Conservation (phyloP, 805 yeast species). For the Pichia cephalocereana region DNA sequence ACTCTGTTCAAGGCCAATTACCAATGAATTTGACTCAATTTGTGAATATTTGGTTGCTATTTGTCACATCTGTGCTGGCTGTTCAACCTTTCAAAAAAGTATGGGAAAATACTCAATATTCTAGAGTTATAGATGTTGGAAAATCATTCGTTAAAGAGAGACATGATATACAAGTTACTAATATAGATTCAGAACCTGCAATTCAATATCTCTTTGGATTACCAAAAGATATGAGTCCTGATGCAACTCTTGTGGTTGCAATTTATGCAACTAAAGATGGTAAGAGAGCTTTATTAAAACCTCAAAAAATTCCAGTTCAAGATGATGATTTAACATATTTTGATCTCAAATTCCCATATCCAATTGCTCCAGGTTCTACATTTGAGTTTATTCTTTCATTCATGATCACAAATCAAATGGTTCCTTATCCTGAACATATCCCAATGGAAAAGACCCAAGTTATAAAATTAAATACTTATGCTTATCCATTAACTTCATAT, state of each 20-base stretch:
- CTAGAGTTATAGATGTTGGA: constrained; percentile 53
- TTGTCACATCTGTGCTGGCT: constrained; percentile 1
- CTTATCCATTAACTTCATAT: constrained; percentile 56
- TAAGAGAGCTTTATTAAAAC: constrained; percentile 15
- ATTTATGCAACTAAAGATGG: constrained; percentile 13
- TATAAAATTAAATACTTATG: constrained; percentile 40
- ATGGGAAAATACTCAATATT: constrained; percentile 52
- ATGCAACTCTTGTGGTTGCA: constrained; percentile 21
- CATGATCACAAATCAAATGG: constrained; percentile 37
- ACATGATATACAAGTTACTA: constrained; percentile 45
- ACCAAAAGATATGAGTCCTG: constrained; percentile 33
- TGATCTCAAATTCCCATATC: constrained; percentile 46
- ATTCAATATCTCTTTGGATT: constrained; percentile 49
- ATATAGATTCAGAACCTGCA: constrained; percentile 46
- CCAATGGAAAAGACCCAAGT: constrained; percentile 53
- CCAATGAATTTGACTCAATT: too few species aligned
- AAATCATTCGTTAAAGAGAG: constrained; percentile 60
- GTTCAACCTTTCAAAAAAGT: constrained; percentile 10
- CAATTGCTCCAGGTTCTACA: constrained; percentile 56
- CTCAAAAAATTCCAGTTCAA: constrained; percentile 5
- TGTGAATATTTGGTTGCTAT: neutral
- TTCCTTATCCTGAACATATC: constrained; percentile 58
- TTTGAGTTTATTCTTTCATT: constrained; percentile 40
- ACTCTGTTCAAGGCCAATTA: too few species aligned
- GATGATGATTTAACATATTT: constrained; percentile 30